Evolutionary conservation across 495 filamentous ascomycete genomes (phyloP), one percentile per base, ranked within the genome.

Genomic region (Apodospora peruviana): DNA sequence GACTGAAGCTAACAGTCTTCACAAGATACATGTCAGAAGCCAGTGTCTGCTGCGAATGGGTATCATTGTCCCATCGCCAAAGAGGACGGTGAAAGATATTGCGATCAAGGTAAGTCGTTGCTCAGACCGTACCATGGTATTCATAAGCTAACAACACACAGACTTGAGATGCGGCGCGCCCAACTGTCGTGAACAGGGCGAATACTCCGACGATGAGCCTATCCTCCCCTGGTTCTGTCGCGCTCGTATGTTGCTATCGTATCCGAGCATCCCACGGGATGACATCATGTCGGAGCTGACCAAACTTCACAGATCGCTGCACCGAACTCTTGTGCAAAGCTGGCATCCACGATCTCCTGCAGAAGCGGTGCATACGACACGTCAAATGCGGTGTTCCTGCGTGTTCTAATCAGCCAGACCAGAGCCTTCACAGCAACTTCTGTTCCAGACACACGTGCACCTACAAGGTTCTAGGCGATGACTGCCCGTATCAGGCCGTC

Each of bases 381-480:
- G 32, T 44, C 37, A 20, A 43, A 8, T 55, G 52, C 36, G 52
- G 35, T 10, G 52, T 46, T 20, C 47, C 35, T 17, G 17, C 44
- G 4, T 55, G 52, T 36, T 18, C 35, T 1, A 40, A 40, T 4
- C 10, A 12, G 10, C 52, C 52, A 1, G 41, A 45, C 29, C 9
- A 9, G 11, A 19, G 23, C n/a, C 18, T 14, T 8, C 5, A 40
- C 40, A 53, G 51, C 51, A 36, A 18, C 35, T 45, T 41, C 40
- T 53, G 51, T 21, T 1, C 27, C 1, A 12, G 21, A 5, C 51
- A 53, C 45, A 53, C 51, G 5, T 53, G 51, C 39, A 35, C n/a
- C 4, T 16, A 9, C 40, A 16, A 8, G 16, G 22, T 1, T 17
- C 27, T 7, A 14, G 27, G 27, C 27, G 36, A 17, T 1, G 29